Base-by-base conservation (phyloP, 2,329 filamentous ascomycete genomes). In the Hyphodiscus sp. region DNA sequence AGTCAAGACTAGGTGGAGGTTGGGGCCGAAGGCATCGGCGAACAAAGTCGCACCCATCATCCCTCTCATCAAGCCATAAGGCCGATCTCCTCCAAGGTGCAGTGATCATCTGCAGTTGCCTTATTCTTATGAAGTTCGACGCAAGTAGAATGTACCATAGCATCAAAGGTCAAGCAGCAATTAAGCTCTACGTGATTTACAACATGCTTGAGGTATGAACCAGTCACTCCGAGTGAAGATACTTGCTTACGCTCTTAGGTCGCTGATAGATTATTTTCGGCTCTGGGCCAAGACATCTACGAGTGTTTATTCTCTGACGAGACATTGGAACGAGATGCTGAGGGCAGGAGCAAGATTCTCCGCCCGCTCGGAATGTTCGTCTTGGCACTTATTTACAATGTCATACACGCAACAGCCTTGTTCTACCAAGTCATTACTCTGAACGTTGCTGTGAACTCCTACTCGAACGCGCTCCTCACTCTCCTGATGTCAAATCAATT, bases 131-230 rank as follows among this genome's bases (percentile, higher is more conserved):
- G 84, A 85, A 82, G 20, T 86, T 99, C 45, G 95, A 99, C 68
- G 94, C 94, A 6, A 96, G 91, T 67, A 83, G 91, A 49, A 96
- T 97, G 89, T 99, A 99, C 67, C 94, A 99, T 69, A 91, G 91
- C 64, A 96, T 99, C 63, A 86, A 92, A 46, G 94, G 91, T 0
- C 94, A 99, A 70, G 92, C 91, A 1, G 91, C 92, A 8, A 96
- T 99, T 73, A 99, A 99, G 68, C 80, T 99, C 11, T 99, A 99
- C 69, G 94, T 99, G 55, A 97, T 99, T 52, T 99, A 96, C 76
- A 99, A 99, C 66, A 89, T 96, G 33, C 81, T 99, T 5, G 94
- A 99, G 71, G 83, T 85, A 66, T 56, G 68, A 60, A 20, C 10
- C 29, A 9, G 45, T 18, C 20, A 45, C 20, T 30, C 3, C 19